Conservation (phyloP, 2,329 filamentous ascomycete species). For the Stagonosporopsis chrysanthemi region DNA sequence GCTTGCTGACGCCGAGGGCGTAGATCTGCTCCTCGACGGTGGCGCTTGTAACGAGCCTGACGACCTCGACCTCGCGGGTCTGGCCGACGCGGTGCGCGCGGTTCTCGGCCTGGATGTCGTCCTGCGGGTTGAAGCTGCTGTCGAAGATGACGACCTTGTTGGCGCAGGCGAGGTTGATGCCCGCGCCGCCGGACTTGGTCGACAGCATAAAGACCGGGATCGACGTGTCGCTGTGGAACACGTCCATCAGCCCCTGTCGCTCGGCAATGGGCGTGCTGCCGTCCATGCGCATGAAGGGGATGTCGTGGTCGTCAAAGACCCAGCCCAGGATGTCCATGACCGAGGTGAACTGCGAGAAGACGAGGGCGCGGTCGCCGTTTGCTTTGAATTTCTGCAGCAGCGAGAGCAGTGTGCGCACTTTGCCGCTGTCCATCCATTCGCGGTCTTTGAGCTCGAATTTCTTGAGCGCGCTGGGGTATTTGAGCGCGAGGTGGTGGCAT, state of each 20-base stretch:
- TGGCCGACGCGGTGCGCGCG: conserved; percentile 94
- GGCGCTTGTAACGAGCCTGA: conserved; percentile 78
- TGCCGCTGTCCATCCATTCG: conserved; percentile 79
- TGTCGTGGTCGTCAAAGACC: conserved; percentile 74
- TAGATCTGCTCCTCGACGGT: conserved; percentile 96
- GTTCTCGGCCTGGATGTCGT: conserved; percentile 98
- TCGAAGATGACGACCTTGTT: conserved; percentile 99
- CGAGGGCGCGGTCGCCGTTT: conserved; percentile 84
- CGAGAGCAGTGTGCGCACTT: conserved; percentile 80
- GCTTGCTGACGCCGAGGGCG: conserved; percentile 88
- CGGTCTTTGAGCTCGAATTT: conserved; percentile 66
- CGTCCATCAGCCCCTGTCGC: conserved; percentile 86
- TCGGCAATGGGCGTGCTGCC: conserved; percentile 82
- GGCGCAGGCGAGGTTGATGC: conserved; percentile 92
- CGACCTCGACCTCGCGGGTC: conserved; percentile 86
- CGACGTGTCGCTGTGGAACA: conserved; percentile 76
- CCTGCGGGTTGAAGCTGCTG: conserved; percentile 95
- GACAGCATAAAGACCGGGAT: conserved; percentile 93
- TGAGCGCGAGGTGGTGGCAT: conserved; percentile 64
- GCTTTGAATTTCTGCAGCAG: conserved; percentile 75
- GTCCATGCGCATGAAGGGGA: conserved; percentile 85
- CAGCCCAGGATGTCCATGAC: conserved; percentile 90
- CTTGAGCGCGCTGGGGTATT: conserved; percentile 60
- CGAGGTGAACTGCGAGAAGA: conserved; percentile 93
- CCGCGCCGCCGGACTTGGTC: conserved; percentile 93